Evolutionary conservation across 352 stramenopile species (phyloP).

Genomic region (Globisporangium barbulae): DNA sequence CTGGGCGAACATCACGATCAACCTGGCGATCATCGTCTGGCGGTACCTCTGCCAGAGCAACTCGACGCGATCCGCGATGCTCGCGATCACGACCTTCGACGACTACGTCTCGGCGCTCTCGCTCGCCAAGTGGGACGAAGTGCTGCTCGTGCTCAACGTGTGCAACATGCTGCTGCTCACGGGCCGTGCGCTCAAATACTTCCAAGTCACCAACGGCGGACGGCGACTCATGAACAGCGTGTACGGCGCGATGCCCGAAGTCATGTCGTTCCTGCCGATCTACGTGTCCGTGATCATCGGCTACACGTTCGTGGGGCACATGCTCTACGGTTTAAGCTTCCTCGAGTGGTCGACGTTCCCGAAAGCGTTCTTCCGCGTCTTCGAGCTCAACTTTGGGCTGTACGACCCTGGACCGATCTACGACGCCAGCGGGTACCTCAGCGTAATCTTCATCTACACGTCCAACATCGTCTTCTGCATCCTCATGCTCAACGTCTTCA

Average conservation of each 20-base stretch:
- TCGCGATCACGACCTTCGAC: constrained; percentile 51
- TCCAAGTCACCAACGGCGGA: constrained; percentile 65
- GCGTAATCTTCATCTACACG: constrained; percentile 69
- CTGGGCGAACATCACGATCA: constrained; percentile 62
- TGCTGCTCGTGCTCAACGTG: constrained; percentile 61
- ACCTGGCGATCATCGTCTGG: constrained; percentile 53
- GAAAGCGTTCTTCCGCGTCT: constrained; percentile 58
- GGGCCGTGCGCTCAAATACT: constrained; percentile 61
- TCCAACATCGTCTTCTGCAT: constrained; percentile 69
- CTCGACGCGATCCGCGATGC: constrained; percentile 29
- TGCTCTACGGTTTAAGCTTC: constrained; percentile 65
- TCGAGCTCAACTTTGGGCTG: constrained; percentile 70
- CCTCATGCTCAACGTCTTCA: constrained; percentile 77
- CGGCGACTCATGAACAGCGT: constrained; percentile 62
- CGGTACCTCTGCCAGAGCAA: constrained; percentile 51
- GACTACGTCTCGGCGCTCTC: constrained; percentile 44
- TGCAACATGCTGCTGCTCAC: constrained; percentile 68
- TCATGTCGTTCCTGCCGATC: constrained; percentile 67
- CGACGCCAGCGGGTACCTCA: constrained; percentile 55
- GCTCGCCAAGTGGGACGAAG: constrained; percentile 56
- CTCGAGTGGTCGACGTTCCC: constrained; percentile 63
- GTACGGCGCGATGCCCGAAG: constrained; percentile 70
- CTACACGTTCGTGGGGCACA: constrained; percentile 70
- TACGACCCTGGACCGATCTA: constrained; percentile 72
- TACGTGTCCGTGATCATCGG: constrained; percentile 60